Evolutionary conservation across 2,329 filamentous ascomycete species (phyloP).

Genomic region (Hypoxylon sp.): DNA sequence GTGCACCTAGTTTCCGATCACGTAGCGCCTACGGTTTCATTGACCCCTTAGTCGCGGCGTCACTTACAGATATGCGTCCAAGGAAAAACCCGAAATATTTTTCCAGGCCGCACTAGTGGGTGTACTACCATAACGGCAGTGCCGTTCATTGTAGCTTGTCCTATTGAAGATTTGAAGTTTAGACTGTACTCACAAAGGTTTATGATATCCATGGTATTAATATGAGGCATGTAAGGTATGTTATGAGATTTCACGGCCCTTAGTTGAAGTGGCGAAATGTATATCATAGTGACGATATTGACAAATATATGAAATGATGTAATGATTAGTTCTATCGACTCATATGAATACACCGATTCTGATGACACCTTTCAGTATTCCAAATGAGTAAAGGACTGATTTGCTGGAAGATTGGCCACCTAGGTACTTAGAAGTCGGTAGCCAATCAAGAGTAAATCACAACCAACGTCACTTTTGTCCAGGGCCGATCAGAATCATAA

Average conservation of each 20-base stretch:
- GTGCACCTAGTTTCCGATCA: slow-evolving; percentile 31
- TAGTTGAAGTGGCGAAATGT: background rate
- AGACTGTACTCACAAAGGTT: slow-evolving; percentile 21
- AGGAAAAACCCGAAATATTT: slow-evolving; percentile 33
- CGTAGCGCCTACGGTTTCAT: slow-evolving; percentile 35
- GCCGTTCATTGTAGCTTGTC: slow-evolving; percentile 2
- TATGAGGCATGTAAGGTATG: slow-evolving; percentile 15
- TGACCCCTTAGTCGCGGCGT: slow-evolving; percentile 34
- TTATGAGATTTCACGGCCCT: slow-evolving; percentile 4
- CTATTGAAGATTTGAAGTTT: slow-evolving; percentile 2
- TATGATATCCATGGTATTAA: slow-evolving; percentile 4
- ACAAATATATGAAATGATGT: background rate
- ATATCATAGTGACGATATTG: background rate
- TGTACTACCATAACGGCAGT: slow-evolving; percentile 18
- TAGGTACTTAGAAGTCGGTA: background rate
- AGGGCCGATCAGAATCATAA: slow-evolving; percentile 37
- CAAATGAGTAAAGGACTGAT: background rate
- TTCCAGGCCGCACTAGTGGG: slow-evolving; percentile 32
- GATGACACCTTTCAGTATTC: background rate
- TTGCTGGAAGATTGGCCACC: too few relatives aligned
- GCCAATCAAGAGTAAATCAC: slow-evolving; percentile 23
- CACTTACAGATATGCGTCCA: slow-evolving; percentile 27
- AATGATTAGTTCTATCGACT: slow-evolving; percentile 7
- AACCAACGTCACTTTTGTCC: slow-evolving; percentile 40
- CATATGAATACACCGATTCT: background rate